Evolutionary conservation across 2,329 filamentous ascomycete genomes (phyloP), one percentile per base, ranked within the genome.

Genomic region (Colletotrichum sp.): DNA sequence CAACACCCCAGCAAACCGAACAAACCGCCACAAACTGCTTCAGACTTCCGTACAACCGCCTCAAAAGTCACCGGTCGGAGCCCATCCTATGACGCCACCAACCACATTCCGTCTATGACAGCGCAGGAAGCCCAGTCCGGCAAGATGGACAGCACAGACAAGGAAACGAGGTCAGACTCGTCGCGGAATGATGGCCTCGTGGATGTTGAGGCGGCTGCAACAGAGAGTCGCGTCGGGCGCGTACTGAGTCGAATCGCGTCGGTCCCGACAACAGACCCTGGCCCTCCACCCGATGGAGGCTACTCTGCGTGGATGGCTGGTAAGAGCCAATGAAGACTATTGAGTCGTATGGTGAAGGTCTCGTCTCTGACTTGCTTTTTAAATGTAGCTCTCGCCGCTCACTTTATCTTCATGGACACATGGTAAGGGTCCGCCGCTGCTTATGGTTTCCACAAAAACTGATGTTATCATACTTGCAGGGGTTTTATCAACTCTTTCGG

Each of bases 401-500:
- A 77, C n/a, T 75, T 77, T 10, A 75, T 75, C 26, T 74, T 77
- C 26, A 77, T 77, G 75, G 71, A 75, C 21, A 77, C 75, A 24
- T 77, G 75, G 75, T 77, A 52, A 32, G 70, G 55, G 7, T n/a
- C 60, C 26, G 30, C 62, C 24, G 4, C 13, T 10, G 12, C 10
- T n/a, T 26, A 16, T 2, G 10, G 13, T 16, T 30, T 24, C 15
- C n/a, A n/a, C 10, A 7, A 9, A 26, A 6, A 55, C 39, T 49
- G 24, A 59, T 21, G 5, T 21, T 13, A 12, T 26, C 21, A 18
- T 44, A 12, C 39, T 30, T 21, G 21, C 7, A 75, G 86, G 86
- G 87, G 87, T n/a, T 85, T 88, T 57, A 82, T 87, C 32, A 88
- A 88, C 74, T 85, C 83, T 16, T 87, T 86, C 72, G 87, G 87